phyloP scores from a whole-genome alignment of 257 asterid species.

The Thymus quinquecostatus region DNA sequence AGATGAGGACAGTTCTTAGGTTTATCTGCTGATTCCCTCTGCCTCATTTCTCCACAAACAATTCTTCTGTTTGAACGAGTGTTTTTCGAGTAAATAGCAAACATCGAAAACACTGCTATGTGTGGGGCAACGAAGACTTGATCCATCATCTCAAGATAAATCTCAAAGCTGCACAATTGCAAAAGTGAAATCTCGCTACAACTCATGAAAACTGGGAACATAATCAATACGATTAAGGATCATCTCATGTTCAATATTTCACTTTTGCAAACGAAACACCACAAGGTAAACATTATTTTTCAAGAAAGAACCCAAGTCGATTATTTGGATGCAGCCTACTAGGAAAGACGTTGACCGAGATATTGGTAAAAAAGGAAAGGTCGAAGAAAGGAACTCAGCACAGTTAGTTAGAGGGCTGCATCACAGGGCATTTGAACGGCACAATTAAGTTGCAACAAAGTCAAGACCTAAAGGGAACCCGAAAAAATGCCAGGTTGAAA shows the following conservation, averaged over 20 bases:
- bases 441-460: conserved; percentile 26
- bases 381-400: conserved; percentile 15
- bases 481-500: conserved; percentile 27
- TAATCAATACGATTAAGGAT: not conserved
- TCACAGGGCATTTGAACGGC: conserved; percentile 20
- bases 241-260: conserved; percentile 17
- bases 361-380: not conserved
- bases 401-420: conserved; percentile 25
- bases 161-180: not conserved
- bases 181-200: not conserved
- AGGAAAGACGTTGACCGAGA: not conserved
- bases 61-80: no score
- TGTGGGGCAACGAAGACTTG: no score
- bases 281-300: conserved; percentile 14
- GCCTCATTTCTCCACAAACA: no score
- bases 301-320: conserved; percentile 10
- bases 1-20: no score
- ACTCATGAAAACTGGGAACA: not conserved
- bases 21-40: no score
- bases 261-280: not conserved
- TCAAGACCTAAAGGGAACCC: conserved; percentile 29
- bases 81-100: no score
- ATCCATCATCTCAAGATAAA: no score
- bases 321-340: conserved; percentile 20
- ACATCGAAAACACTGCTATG: no score